Evolutionary conservation across 441 rosid species (phyloP), one percentile per base, ranked within the genome.

Genomic region (Populus hybrid): DNA sequence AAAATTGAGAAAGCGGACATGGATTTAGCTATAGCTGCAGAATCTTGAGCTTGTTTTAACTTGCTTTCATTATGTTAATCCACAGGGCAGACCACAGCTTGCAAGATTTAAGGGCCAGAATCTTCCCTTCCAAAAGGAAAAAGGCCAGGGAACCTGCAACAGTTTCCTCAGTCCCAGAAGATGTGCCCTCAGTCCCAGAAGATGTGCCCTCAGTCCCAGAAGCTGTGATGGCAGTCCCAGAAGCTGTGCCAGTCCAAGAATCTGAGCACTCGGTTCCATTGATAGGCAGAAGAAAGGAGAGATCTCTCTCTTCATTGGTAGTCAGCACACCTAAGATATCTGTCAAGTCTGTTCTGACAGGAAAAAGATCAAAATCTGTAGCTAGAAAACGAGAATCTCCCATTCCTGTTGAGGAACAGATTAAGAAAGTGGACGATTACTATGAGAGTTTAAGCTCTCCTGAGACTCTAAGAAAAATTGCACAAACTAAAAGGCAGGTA

Each of bases 71-170:
- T 65, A 66, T 67, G 69, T 38, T 67, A 23, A 70, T 63, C 67
- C 76, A 80, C 88, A 91, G 94, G 86, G 85, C 91, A 7, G 94
- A 91, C 79, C 91, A 90, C 85, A 85, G 81, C 83, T 78, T 90
- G 80, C 90, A 91, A 84, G 93, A 89, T 79, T 68, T 91, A 75
- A 87, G 91, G 72, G 86, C 86, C 66, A 90, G 87, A 68, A 76
- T 90, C 65, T 90, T 90, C 78, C 88, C 89, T 72, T 81, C 71
- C 21, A 86, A 84, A 79, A 82, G 86, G 64, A 72, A 79, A 72
- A 91, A 84, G 83, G 45, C 76, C 61, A 74, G 79, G 79, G 86
- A 81, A 28, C 85, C 88, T 35, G 87, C 79, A 79, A 78, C 72
- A 69, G 72, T 84, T 73, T 82, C 83, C n/a, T n/a, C n/a, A n/a